Percentiles rank a stretch among this genome's conserved stretches.
Evolutionary conservation across 495 filamentous ascomycete species (phyloP).

Genomic region (Tuber brumale): DNA sequence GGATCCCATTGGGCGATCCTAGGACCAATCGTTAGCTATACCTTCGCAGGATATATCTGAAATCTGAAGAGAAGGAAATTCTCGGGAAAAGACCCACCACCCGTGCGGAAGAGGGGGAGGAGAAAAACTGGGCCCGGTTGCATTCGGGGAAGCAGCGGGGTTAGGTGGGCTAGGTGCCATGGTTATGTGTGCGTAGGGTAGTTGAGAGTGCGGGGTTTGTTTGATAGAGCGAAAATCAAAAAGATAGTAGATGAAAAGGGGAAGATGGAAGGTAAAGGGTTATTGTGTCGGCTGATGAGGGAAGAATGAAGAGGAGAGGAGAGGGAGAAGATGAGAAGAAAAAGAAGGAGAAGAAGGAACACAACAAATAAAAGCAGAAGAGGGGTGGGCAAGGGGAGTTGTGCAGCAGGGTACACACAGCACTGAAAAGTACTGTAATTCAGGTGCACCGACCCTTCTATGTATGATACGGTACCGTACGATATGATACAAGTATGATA

Average conservation of each 20-base stretch:
- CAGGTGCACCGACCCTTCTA: slow-evolving; percentile 18
- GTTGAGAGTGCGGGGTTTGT: slow-evolving; percentile 32
- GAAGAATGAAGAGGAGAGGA: slow-evolving; percentile 2
- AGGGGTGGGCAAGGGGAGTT: slow-evolving; percentile 24
- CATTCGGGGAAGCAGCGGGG: slow-evolving; percentile 51
- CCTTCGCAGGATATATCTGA: not conserved
- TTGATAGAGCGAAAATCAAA: slow-evolving; percentile 17
- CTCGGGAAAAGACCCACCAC: slow-evolving; percentile 49
- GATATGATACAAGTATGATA: not conserved
- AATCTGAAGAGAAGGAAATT: slow-evolving; percentile 2
- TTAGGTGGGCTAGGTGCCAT: slow-evolving; percentile 39
- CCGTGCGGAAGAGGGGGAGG: slow-evolving; percentile 65
- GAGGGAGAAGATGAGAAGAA: not conserved
- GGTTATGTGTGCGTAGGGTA: slow-evolving; percentile 9
- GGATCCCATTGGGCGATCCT: slow-evolving; percentile 80
- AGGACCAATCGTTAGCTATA: slow-evolving; percentile 9
- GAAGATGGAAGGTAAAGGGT: slow-evolving; percentile 7
- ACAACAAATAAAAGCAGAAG: slow-evolving; percentile 25
- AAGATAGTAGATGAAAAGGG: slow-evolving; percentile 5
- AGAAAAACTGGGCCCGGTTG: slow-evolving; percentile 63
- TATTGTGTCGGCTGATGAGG: slow-evolving; percentile 9
- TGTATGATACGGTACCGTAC: not conserved
- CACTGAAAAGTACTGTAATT: not conserved
- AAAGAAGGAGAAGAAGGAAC: slow-evolving; percentile 2
- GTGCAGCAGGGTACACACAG: slow-evolving; percentile 4